These are phyloP conservation scores for Penicillium turbatum DNA, from an alignment of 495 filamentous ascomycete genomes.

Conservation along the genomic window DNA sequence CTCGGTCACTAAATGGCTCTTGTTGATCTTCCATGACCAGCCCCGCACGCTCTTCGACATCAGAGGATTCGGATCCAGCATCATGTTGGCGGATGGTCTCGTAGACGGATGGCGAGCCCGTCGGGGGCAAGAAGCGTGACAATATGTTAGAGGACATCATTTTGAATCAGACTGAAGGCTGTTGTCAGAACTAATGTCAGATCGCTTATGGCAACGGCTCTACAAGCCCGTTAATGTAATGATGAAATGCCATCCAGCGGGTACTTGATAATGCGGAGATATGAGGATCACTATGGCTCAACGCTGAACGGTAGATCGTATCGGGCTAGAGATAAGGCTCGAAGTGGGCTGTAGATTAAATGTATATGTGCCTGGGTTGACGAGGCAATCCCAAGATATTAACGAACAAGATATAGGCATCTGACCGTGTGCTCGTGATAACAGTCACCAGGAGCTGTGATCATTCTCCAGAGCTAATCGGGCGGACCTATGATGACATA, in stretches of 20 bases:
- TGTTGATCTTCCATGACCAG: slow-evolving; percentile 61
- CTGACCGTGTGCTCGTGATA: slow-evolving; percentile 18
- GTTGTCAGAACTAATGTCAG: slow-evolving; percentile 3
- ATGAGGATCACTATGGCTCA: neutral
- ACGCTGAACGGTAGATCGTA: neutral
- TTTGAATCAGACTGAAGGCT: slow-evolving; percentile 15
- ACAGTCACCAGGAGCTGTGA: slow-evolving; percentile 5
- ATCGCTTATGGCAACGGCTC: slow-evolving; percentile 19
- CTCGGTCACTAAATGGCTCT: slow-evolving; percentile 63
- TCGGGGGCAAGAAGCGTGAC: slow-evolving; percentile 64
- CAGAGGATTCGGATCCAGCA: slow-evolving; percentile 52
- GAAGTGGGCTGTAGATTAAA: neutral
- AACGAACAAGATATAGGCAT: slow-evolving; percentile 1
- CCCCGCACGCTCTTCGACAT: slow-evolving; percentile 65
- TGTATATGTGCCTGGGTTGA: neutral
- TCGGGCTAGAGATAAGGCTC: neutral
- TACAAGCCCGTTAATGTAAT: slow-evolving; percentile 8
- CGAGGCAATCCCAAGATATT: neutral
- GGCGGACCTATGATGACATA: slow-evolving; percentile 7
- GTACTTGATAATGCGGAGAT: slow-evolving; percentile 1
- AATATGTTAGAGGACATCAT: slow-evolving; percentile 78
- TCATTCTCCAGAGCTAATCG: neutral
- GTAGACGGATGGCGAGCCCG: slow-evolving; percentile 65
- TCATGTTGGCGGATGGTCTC: slow-evolving; percentile 63
- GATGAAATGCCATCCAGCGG: slow-evolving; percentile 17